Evolutionary conservation across 2,329 filamentous ascomycete genomes (phyloP).

Genomic region (Colletotrichum kahawae): DNA sequence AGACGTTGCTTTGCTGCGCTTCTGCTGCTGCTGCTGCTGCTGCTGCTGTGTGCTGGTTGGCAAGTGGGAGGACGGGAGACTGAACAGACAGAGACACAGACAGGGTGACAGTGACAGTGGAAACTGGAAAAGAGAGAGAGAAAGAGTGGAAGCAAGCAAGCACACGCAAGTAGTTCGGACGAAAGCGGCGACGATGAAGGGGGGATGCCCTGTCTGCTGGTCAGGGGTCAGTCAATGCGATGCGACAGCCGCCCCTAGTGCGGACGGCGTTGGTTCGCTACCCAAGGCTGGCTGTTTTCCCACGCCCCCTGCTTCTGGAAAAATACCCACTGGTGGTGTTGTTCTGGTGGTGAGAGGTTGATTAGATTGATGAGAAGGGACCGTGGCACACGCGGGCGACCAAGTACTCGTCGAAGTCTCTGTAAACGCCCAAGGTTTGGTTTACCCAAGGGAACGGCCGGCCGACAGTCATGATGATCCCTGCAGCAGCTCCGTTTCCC

Average conservation of each 20-base stretch:
- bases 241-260: slow-evolving; percentile 18
- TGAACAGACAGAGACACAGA: neutral
- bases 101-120: neutral
- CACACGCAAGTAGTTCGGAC: slow-evolving; percentile 20
- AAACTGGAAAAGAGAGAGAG: neutral
- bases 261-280: neutral
- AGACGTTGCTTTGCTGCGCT: neutral
- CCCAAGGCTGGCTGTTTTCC: neutral
- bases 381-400: neutral
- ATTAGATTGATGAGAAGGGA: slow-evolving; percentile 1
- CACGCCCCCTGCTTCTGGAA: slow-evolving; percentile 2
- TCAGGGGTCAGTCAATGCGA: slow-evolving; percentile 20
- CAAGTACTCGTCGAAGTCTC: neutral
- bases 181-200: neutral
- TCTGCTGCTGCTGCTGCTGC: neutral
- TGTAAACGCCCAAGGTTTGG: neutral
- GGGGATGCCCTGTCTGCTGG: neutral
- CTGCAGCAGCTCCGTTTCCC: neutral
- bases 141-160: neutral
- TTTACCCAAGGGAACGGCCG: slow-evolving; percentile 1
- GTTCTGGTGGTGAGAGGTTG: slow-evolving; percentile 18
- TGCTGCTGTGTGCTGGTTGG: neutral
- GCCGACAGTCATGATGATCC: slow-evolving; percentile 1
- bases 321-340: slow-evolving; percentile 4
- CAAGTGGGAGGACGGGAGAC: neutral